Evolutionary conservation across 2,329 filamentous ascomycete genomes (phyloP), one percentile per base, ranked within the genome.

Genomic region (Byssochlamys sp.): DNA sequence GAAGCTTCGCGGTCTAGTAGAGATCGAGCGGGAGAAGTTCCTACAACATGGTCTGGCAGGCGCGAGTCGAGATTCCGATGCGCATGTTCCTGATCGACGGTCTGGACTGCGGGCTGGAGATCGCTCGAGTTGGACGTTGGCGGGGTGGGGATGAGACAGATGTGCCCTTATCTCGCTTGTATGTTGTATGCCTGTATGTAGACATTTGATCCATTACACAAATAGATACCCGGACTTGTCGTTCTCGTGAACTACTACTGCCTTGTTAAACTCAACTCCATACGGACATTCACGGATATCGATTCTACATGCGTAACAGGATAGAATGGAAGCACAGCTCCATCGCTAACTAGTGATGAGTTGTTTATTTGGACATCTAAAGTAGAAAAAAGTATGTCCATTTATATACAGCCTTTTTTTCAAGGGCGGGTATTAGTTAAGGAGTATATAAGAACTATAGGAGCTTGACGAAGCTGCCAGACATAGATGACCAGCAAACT

Each of bases 11-110:
- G 83, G 84, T 0, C 75, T 83, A 52, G 81, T 85, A 4, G 84
- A 87, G 68, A 79, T 87, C 24, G 84, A 87, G 64, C 76, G 82
- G 27, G 85, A 88, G 53, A 80, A 80, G 50, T 88, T 85, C 62
- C 67, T 86, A 39, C 74, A 77, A 52, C 70, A 78, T 63, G 77
- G 77, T 28, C 63, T 80, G 39, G 70, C 75, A 12, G 75, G 77
- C 2, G 77, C 76, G n/a, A 77, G 66, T 58, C 71, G 73, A 55
- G 76, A 78, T 51, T 57, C 66, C 11, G 76, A 79, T 26, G 57
- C 63, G 11, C 66, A 67, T 55, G 59, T 64, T 51, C 54, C 51
- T 56, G 58, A 50, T 57, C 60, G 63, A 56, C 57, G 60, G 65
- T 55, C 52, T 62, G 45, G 59, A 53, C 56, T 69, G 57, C 69